Base-by-base conservation (phyloP, 345 rosid species). In the Ceriops decandra region DNA sequence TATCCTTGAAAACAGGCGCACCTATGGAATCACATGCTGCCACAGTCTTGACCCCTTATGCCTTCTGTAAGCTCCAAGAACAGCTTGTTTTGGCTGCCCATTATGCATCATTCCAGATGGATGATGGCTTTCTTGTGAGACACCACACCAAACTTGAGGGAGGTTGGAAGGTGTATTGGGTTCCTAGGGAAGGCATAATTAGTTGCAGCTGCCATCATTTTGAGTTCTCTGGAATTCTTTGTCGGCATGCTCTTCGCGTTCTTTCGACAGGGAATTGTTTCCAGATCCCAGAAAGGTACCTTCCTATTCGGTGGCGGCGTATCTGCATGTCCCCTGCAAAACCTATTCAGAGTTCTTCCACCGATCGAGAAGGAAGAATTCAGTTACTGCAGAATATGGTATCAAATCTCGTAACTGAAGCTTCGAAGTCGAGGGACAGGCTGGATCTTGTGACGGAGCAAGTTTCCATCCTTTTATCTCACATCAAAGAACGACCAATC, bases 21-120 rank as follows among this genome's bases (percentile, higher is more conserved):
- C 97, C 98, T 5, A 93, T 93, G 98, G 96, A 93, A 80, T 86
- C 96, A 24, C 92, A 93, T 70, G 96, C 97, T 6, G 96, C 95
- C 36, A 67, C 90, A 2, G 78, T 93, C 68, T 90, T 93, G 71
- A 90, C 98, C 36, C 97, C 98, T 16, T 89, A 84, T n/a, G 96
- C 97, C 58, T 90, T 93, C 84, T 89, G 95, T 31, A 90, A 85
- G 83, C 97, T 93, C 83, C 98, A 93, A 82, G 96, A 93, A 65
- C 93, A 93, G 74, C 90, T 93, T 68, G 97, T 93, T 59, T 85
- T 86, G 73, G 98, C 97, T 5, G 96, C 97, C 21, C 97, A 93
- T 70, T 91, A 93, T 35, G 98, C 97, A 11, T 93, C 97, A 30
- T 93, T 91, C 77, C 97, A 82, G 74, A 73, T 89, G 83, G 97